Conservation (phyloP, 192 early-diverging fungal genomes). For the Coemansia sp. region DNA sequence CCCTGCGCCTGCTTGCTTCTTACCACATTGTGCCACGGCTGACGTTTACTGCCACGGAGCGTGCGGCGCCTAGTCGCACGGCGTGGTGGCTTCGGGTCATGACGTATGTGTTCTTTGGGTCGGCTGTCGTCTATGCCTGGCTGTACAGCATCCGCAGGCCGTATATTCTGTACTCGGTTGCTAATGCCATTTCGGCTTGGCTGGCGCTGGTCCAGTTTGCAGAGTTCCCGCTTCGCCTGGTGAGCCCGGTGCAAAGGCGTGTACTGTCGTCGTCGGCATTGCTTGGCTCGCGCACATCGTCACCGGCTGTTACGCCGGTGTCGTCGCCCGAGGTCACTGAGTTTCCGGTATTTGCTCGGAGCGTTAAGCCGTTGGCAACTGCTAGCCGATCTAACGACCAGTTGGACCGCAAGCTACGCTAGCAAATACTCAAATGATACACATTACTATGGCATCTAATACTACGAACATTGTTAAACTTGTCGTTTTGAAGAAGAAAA, state of each 20-base stretch:
- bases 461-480: background rate
- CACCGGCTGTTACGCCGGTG: background rate
- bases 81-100: conserved; percentile 16
- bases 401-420: conserved; percentile 21
- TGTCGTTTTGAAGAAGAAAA: background rate
- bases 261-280: background rate
- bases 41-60: conserved; percentile 4
- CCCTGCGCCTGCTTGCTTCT: conserved; percentile 30
- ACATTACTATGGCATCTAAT: background rate
- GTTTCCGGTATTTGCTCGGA: conserved; percentile 1
- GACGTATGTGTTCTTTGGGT: conserved; percentile 46
- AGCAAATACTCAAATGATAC: background rate
- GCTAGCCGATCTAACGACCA: background rate
- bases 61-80: conserved; percentile 10
- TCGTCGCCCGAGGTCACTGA: background rate
- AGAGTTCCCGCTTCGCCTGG: conserved; percentile 13
- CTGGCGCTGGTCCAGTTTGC: conserved; percentile 41
- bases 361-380: background rate
- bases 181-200: conserved; percentile 49
- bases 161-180: conserved; percentile 58
- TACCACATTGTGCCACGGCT: conserved; percentile 30
- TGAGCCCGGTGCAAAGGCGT: background rate
- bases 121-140: conserved; percentile 52
- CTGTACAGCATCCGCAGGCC: conserved; percentile 62
- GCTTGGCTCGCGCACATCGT: conserved; percentile 4